Evolutionary conservation across 2,329 filamentous ascomycete species (phyloP), one percentile per base, ranked within the genome.

Genomic region (Stachybotrys elegans): DNA sequence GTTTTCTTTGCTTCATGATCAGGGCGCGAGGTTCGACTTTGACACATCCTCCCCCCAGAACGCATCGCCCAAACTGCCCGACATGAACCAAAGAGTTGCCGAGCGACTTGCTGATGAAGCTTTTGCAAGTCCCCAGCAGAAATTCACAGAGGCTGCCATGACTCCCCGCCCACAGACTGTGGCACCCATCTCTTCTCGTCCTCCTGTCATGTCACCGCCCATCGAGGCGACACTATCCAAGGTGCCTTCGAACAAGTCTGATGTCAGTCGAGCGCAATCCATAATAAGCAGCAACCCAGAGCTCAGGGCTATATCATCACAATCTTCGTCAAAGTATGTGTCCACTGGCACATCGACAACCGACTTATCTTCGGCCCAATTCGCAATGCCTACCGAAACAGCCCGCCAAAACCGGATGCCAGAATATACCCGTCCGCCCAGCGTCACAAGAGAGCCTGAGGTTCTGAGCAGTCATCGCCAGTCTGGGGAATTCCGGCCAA

Each of bases 1-100:
- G 54, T 98, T 98, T 59, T 84, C 92, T 4, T 72, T 98, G 16
- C 70, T 96, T 36, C 89, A 95, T 54, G 90, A 97, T 50, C 80
- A 87, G 49, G 86, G 87, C 4, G 69, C 80, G 48, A 91, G 88
- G 47, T 96, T 96, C 55, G 84, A 92, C 43, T 96, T 96, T 60
- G 84, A 88, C 47, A 61, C 73, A n/a, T 65, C 70, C 6, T 70
- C 75, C 20, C 65, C 22, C 14, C 22, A 27, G 16, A n/a, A 69
- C 31, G 63, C 71, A 11, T 65, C 68, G 32, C 65, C 78, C 22
- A 70, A 72, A n/a, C 59, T 49, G 9, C 48, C 51, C 6, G 49
- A 57, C 6, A 63, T 88, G 14, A 81, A 76, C 23, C 79, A 86
- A 56, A 76, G 81, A 48, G 79, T 93, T 8, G 80, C 85, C 1